Evolutionary conservation across 176 grass and related monocot genomes (phyloP).

Genomic region (Ensete ventricosum): DNA sequence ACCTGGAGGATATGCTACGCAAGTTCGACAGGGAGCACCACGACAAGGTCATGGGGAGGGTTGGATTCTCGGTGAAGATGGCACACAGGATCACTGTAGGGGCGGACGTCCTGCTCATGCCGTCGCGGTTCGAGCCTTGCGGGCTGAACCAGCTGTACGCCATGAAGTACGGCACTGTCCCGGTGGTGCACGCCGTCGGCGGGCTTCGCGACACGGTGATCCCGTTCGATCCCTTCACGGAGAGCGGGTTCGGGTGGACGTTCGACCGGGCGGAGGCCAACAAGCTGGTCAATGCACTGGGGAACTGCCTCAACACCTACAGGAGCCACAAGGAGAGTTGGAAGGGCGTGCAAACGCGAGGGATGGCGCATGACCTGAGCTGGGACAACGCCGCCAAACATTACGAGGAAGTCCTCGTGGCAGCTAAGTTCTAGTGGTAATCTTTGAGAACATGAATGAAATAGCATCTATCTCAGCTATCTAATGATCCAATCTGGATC

Average conservation of each 20-base stretch:
- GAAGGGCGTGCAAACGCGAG: slow-evolving; percentile 52
- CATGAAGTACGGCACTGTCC: slow-evolving; percentile 75
- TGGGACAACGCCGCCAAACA: slow-evolving; percentile 79
- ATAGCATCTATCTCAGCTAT: no score
- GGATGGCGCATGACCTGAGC: slow-evolving; percentile 79
- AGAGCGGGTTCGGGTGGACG: no score
- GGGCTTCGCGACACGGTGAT: slow-evolving; percentile 78
- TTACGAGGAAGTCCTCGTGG: slow-evolving; percentile 23
- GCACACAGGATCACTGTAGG: slow-evolving; percentile 77
- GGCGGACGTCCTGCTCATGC: slow-evolving; percentile 66
- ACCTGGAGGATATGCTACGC: slow-evolving; percentile 71
- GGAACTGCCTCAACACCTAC: slow-evolving; percentile 29
- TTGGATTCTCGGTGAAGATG: slow-evolving; percentile 74
- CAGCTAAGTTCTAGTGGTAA: no score
- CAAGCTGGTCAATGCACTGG: no score
- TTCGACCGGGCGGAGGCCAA: no score
- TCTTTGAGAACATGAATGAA: no score
- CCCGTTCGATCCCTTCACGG: slow-evolving; percentile 31
- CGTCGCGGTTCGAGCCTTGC: slow-evolving; percentile 88
- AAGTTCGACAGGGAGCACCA: slow-evolving; percentile 39
- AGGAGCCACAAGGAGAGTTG: slow-evolving; percentile 69
- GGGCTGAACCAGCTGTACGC: slow-evolving; percentile 94
- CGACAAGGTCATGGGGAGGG: slow-evolving; percentile 58
- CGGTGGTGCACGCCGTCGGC: slow-evolving; percentile 87
- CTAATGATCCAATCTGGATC: no score